Percentiles rank a stretch among this genome's conserved stretches.
Conservation (phyloP, 2,329 filamentous ascomycete genomes). For the Fusarium sp. region DNA sequence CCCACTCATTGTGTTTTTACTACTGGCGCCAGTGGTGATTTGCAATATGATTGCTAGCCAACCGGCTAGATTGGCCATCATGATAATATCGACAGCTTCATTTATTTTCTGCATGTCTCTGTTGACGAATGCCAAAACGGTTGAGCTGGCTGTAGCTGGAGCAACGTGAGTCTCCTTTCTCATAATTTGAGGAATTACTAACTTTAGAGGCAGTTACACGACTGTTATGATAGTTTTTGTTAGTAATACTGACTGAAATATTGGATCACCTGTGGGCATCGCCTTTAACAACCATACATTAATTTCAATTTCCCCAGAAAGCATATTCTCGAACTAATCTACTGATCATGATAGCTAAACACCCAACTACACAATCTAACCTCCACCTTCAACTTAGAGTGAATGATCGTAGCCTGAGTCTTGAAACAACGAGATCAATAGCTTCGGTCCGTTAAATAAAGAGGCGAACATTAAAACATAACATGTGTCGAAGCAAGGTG, state of each 20-base stretch:
- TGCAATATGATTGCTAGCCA: background rate
- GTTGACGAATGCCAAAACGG: background rate
- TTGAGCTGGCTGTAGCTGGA: background rate
- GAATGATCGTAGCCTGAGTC: background rate
- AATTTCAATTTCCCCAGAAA: too few relatives aligned
- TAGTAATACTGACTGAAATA: background rate
- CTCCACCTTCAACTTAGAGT: too few relatives aligned
- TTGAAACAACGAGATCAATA: rapidly evolving
- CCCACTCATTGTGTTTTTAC: background rate
- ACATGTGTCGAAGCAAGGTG: background rate
- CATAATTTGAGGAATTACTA: background rate
- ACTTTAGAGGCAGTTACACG: background rate
- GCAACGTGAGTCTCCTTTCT: background rate
- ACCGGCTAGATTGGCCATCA: background rate
- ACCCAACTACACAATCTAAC: too few relatives aligned
- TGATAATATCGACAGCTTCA: background rate
- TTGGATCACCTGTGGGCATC: background rate
- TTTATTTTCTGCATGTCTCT: background rate
- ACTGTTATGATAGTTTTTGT: background rate
- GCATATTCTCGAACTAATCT: too few relatives aligned
- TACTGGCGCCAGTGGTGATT: background rate
- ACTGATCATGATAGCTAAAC: too few relatives aligned
- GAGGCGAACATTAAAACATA: background rate
- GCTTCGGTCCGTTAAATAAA: background rate
- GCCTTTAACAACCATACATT: too few relatives aligned